These are phyloP conservation scores for Citrus glauca DNA, from an alignment of 345 rosid species.

Conservation along the genomic window DNA sequence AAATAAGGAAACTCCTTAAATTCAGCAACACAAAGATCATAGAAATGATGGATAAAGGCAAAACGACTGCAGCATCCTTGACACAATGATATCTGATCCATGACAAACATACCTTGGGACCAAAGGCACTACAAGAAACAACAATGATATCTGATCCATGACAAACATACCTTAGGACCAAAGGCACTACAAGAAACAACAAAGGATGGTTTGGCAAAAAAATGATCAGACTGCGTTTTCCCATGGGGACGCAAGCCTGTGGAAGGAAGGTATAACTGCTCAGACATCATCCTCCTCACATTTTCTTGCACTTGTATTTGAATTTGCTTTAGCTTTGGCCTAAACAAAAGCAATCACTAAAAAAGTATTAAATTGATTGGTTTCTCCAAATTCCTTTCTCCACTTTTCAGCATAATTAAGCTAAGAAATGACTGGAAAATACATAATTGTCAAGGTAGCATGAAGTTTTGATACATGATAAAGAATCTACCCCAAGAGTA, in stretches of 20 bases:
- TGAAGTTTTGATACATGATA: background rate
- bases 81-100: background rate
- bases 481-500: constrained; percentile 62
- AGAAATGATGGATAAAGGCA: background rate
- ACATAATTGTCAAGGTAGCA: background rate
- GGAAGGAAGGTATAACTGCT: constrained; percentile 52
- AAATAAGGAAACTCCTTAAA: background rate
- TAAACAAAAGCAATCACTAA: constrained; percentile 20
- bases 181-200: constrained; percentile 80
- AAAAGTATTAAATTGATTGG: background rate
- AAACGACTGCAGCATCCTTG: background rate
- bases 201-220: constrained; percentile 46
- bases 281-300: constrained; percentile 76
- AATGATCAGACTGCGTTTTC: constrained; percentile 22
- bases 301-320: constrained; percentile 67
- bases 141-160: background rate
- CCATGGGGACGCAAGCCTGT: constrained; percentile 20
- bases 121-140: constrained; percentile 81
- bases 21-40: background rate
- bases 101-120: constrained; percentile 56
- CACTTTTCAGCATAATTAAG: constrained; percentile 9
- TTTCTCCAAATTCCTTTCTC: background rate
- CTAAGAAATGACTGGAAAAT: background rate
- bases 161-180: constrained; percentile 63
- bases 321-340: constrained; percentile 67